A percentile compares a stretch with the other conserved stretches of the same genome.
These are phyloP conservation scores for Clarireedia paspali DNA, from an alignment of 2,329 filamentous ascomycete genomes.

Conservation along the genomic window DNA sequence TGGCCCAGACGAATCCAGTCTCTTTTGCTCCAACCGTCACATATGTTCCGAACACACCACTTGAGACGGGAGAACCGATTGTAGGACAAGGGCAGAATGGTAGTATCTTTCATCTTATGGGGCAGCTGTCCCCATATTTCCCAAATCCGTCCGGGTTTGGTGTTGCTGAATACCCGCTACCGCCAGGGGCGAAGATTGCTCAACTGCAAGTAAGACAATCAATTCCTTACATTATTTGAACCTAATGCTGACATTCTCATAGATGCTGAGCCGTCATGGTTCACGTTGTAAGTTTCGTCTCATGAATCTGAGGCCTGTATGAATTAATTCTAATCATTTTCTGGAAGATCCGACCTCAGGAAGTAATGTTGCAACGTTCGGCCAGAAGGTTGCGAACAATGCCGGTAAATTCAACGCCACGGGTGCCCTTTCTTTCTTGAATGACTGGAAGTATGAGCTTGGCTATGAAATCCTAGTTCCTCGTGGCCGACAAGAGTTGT, in stretches of 20 bases:
- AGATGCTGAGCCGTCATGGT: conserved; percentile 69
- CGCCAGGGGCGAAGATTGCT: conserved; percentile 57
- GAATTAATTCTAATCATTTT: too few species aligned
- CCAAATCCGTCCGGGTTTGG: conserved; percentile 63
- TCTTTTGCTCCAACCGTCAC: conserved; percentile 49
- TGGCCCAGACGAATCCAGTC: conserved; percentile 63
- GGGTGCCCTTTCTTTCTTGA: conserved; percentile 57
- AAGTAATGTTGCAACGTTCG: conserved; percentile 47
- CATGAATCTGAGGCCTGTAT: too few species aligned
- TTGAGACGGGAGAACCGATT: conserved; percentile 65
- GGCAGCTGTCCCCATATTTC: conserved; percentile 61
- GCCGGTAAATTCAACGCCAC: conserved; percentile 47
- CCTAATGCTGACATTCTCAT: conserved; percentile 20
- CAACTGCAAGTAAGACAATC: conserved; percentile 45
- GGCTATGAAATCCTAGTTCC: conserved; percentile 66
- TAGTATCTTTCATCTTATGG: conserved; percentile 66
- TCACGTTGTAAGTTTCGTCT: conserved; percentile 45
- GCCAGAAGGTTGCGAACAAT: conserved; percentile 48
- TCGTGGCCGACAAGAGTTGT: conserved; percentile 65
- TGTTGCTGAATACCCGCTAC: conserved; percentile 62
- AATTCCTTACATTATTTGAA: not conserved
- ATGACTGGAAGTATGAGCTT: conserved; percentile 60
- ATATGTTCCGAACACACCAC: conserved; percentile 60
- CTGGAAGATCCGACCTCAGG: conserved; percentile 44
- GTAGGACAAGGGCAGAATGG: conserved; percentile 48